A percentile compares a stretch with the other conserved stretches of the same genome.
Conservation (phyloP, 805 yeast species). For the Sugiyamaella chiloensis region DNA sequence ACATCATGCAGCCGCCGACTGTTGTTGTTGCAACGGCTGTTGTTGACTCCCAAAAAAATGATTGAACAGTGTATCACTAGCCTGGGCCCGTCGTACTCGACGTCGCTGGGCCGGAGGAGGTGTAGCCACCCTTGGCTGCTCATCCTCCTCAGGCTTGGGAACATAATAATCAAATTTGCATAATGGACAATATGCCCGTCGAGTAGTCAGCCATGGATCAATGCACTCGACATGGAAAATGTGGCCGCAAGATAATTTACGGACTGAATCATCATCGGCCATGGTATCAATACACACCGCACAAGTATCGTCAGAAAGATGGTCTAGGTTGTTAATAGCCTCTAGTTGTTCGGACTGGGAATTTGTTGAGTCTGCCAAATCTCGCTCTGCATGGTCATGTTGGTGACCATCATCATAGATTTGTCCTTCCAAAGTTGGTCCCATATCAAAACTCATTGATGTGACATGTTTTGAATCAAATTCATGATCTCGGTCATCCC, state of each 20-base stretch:
- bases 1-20: too few species aligned
- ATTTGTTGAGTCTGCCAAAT: too few species aligned
- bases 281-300: conserved; percentile 73
- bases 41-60: conserved; percentile 1
- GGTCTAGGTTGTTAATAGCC: conserved; percentile 30
- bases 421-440: conserved; percentile 5
- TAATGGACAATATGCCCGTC: conserved; percentile 80
- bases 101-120: not conserved
- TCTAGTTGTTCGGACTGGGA: too few species aligned
- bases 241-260: conserved; percentile 79
- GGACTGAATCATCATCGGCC: conserved; percentile 58
- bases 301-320: conserved; percentile 50
- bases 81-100: not conserved
- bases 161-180: conserved; percentile 66
- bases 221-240: conserved; percentile 77
- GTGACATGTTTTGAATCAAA: not conserved
- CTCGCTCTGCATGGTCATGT: not conserved
- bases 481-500: too few species aligned
- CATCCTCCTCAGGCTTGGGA: conserved; percentile 11
- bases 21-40: too few species aligned
- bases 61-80: not conserved
- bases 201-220: conserved; percentile 74
- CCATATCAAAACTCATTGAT: not conserved
- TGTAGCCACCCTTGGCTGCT: not conserved
- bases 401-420: not conserved